Conservation (phyloP, 441 rosid species). For the Metrosideros polymorpha region DNA sequence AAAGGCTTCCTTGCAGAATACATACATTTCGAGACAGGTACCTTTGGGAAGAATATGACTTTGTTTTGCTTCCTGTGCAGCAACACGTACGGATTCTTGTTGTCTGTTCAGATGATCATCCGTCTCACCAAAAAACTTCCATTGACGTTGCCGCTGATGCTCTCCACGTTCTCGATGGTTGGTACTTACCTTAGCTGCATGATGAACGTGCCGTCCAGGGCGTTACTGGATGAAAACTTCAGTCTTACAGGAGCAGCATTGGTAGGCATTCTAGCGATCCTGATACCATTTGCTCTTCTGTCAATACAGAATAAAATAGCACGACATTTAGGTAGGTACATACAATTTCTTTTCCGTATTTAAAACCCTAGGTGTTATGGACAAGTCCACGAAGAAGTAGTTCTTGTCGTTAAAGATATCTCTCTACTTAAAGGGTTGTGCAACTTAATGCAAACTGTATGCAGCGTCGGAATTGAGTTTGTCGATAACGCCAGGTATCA, state of each 20-base stretch:
- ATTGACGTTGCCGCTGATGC: fast-evolving
- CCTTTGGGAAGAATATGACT: fast-evolving
- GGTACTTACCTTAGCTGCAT: not conserved
- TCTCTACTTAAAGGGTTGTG: not conserved
- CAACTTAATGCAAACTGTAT: not conserved
- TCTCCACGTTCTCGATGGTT: not conserved
- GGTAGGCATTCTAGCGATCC: not conserved
- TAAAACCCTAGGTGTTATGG: too few species aligned
- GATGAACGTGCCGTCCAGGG: fast-evolving
- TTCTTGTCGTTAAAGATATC: not conserved
- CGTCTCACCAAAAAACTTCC: not conserved
- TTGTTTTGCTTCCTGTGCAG: fast-evolving
- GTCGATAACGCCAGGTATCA: fast-evolving
- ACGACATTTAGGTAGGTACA: not conserved
- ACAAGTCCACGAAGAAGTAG: not conserved
- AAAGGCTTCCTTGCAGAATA: fast-evolving
- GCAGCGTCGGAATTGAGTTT: not conserved
- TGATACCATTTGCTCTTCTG: not conserved
- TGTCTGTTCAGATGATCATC: not conserved
- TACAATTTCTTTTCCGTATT: too few species aligned
- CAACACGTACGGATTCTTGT: not conserved
- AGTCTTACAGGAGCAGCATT: fast-evolving
- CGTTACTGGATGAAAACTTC: fast-evolving
- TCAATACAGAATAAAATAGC: not conserved
- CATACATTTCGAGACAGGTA: fast-evolving